phyloP scores from a whole-genome alignment of 1,284 basidiomycete genomes.

The Naganishia sp. region DNA sequence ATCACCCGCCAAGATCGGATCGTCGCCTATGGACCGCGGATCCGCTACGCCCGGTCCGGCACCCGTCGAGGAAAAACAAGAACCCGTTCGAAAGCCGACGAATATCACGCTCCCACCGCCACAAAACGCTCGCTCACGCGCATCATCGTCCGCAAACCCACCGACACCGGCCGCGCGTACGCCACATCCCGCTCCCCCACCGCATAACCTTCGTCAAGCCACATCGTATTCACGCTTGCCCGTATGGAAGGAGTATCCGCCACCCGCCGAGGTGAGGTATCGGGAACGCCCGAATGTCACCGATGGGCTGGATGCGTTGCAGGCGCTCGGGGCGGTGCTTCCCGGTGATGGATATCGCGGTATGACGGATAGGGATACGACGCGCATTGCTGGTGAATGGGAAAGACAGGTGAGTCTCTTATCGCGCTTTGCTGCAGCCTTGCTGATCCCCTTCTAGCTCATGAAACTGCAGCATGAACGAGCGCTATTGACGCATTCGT shows the following conservation, averaged over 20 bases:
- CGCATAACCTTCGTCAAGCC: conserved; percentile 3
- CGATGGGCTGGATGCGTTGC: conserved; percentile 1
- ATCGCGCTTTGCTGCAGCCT: no score
- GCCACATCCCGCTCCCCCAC: conserved; percentile 3
- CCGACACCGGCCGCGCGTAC: conserved; percentile 14
- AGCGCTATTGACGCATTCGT: conserved; percentile 18
- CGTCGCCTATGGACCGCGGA: conserved; percentile 11
- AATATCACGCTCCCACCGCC: conserved; percentile 7
- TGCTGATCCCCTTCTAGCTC: conserved; percentile 4
- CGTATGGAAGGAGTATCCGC: conserved; percentile 18
- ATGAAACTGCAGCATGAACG: conserved; percentile 21
- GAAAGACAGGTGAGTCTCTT: conserved; percentile 11
- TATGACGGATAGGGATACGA: conserved; percentile 16
- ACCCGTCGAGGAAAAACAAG: not conserved
- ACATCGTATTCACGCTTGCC: not conserved
- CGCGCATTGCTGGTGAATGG: conserved; percentile 18
- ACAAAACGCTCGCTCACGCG: conserved; percentile 5
- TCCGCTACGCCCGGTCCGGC: conserved; percentile 5
- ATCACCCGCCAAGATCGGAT: conserved; percentile 6
- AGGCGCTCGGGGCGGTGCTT: conserved; percentile 8
- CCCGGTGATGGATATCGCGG: conserved; percentile 1
- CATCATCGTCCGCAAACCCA: conserved; percentile 9
- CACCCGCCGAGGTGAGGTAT: conserved; percentile 5
- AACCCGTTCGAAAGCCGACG: conserved; percentile 4
- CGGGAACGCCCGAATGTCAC: conserved; percentile 6